A percentile compares a stretch with the other conserved stretches of the same genome.
These are phyloP conservation scores for Hura crepitans DNA, from an alignment of 441 rosid species.

Conservation along the genomic window DNA sequence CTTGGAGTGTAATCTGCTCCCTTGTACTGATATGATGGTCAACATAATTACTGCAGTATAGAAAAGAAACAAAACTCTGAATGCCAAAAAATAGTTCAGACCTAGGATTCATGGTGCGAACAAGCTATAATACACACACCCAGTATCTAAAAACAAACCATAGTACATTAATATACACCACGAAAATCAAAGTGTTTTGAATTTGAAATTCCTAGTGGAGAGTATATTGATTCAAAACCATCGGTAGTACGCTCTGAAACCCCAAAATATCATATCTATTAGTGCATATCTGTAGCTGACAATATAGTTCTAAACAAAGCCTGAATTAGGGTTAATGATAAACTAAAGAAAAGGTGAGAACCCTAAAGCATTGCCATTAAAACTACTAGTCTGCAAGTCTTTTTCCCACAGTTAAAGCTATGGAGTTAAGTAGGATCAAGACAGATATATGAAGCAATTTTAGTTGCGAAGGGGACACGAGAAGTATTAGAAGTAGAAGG, in stretches of 20 bases:
- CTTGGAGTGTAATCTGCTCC: constrained; percentile 99
- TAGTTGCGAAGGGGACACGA: neutral
- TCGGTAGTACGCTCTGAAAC: neutral
- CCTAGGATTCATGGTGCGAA: neutral
- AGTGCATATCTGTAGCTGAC: neutral
- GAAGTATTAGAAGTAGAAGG: too few relatives aligned
- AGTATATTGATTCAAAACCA: constrained; percentile 1
- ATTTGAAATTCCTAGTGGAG: neutral
- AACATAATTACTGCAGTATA: constrained; percentile 69
- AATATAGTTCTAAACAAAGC: neutral
- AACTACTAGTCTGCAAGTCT: neutral
- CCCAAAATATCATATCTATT: neutral
- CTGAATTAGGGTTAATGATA: neutral
- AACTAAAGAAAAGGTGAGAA: neutral
- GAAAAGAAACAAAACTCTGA: neutral
- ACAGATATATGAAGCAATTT: neutral
- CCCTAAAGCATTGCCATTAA: neutral
- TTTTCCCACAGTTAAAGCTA: neutral
- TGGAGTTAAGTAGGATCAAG: neutral
- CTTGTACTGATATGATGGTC: constrained; percentile 95
- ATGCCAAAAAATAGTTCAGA: neutral
- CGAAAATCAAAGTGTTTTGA: neutral
- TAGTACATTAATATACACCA: neutral
- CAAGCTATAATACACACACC: neutral
- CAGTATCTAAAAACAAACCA: constrained; percentile 4